Conservation (phyloP, 2,329 filamentous ascomycete species). For the Huntiella moniliformis region DNA sequence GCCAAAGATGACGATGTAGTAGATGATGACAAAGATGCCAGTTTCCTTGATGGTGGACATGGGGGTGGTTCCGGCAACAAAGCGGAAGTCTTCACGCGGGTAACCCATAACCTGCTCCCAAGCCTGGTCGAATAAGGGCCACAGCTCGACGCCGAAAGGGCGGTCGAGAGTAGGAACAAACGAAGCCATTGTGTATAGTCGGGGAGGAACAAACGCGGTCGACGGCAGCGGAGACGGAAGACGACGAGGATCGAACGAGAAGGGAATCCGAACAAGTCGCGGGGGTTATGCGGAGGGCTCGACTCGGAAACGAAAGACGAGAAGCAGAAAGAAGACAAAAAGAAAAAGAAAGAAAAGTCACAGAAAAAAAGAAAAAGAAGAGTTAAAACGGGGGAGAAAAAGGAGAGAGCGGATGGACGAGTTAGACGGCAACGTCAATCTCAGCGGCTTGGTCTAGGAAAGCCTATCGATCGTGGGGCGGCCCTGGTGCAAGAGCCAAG, state of each 20-base stretch:
- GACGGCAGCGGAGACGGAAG: not conserved
- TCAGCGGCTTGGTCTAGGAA: not conserved
- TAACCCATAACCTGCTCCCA: constrained; percentile 64
- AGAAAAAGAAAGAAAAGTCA: constrained; percentile 3
- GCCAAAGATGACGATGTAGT: constrained; percentile 88
- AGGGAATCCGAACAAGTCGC: not conserved
- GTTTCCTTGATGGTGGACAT: constrained; percentile 82
- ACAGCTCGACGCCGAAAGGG: constrained; percentile 78
- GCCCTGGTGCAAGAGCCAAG: constrained; percentile 1
- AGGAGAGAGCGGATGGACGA: not conserved
- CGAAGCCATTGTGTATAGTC: constrained; percentile 10
- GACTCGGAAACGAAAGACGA: constrained; percentile 5
- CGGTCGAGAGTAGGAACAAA: constrained; percentile 62
- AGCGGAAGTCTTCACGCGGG: constrained; percentile 69
- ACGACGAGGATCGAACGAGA: constrained; percentile 2
- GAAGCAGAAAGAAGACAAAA: constrained; percentile 7
- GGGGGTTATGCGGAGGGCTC: constrained; percentile 1
- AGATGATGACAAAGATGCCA: constrained; percentile 60
- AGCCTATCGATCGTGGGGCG: constrained; percentile 1
- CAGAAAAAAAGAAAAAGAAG: constrained; percentile 7
- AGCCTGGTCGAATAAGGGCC: constrained; percentile 84
- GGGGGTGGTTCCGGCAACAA: constrained; percentile 62
- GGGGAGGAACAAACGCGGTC: not conserved
- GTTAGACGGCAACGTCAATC: not conserved
- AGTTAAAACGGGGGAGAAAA: constrained; percentile 5